A percentile compares a stretch with the other conserved stretches of the same genome.
Evolutionary conservation across 2,329 filamentous ascomycete genomes (phyloP).

Genomic region (Aspergillus tamarii): DNA sequence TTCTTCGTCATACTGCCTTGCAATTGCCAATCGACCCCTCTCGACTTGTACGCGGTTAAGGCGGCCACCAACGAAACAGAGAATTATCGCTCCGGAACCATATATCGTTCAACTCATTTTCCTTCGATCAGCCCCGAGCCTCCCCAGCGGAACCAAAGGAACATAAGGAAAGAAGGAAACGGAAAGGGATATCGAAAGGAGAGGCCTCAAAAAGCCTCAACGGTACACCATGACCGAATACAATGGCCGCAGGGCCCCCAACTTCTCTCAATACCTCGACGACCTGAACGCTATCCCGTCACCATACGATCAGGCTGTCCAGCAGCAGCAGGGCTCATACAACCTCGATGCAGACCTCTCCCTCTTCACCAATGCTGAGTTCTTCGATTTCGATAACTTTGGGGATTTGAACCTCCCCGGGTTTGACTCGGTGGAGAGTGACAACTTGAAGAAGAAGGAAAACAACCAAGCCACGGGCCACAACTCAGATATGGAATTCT

Average conservation of each 20-base stretch:
- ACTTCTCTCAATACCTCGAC: constrained; percentile 87
- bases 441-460: constrained; percentile 28
- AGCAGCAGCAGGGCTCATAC: constrained; percentile 62
- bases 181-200: background rate
- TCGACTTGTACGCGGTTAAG: constrained; percentile 7
- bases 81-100: background rate
- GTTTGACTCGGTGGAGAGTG: constrained; percentile 38
- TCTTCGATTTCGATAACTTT: constrained; percentile 72
- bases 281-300: constrained; percentile 75
- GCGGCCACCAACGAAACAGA: background rate
- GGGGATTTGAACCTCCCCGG: constrained; percentile 37
- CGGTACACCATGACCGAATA: constrained; percentile 67
- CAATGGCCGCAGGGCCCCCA: constrained; percentile 76
- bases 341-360: constrained; percentile 72
- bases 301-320: constrained; percentile 63
- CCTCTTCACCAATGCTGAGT: constrained; percentile 80
- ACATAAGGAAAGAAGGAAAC: background rate
- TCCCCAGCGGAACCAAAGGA: background rate
- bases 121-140: background rate
- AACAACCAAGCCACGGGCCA: constrained; percentile 26
- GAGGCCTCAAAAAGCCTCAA: constrained; percentile 18
- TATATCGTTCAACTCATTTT: background rate
- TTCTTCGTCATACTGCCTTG: background rate
- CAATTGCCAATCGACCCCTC: constrained; percentile 5
- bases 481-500: constrained; percentile 41